Conservation (phyloP, 2,329 filamentous ascomycete species). For the Botryotinia narcissicola region DNA sequence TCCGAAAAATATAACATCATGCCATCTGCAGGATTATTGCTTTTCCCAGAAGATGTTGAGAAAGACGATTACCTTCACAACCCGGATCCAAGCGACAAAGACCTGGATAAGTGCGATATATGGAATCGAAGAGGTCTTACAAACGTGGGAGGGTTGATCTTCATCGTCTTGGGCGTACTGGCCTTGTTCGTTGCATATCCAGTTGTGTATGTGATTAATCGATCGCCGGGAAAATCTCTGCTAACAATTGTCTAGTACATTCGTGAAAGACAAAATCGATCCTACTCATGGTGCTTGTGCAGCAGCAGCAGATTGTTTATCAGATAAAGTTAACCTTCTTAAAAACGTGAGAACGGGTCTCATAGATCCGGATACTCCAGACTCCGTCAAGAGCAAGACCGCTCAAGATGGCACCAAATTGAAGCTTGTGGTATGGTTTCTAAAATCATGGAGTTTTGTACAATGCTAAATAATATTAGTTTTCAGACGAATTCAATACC, state of each 20-base stretch:
- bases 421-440: slow-evolving; percentile 56
- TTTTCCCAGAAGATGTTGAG: slow-evolving; percentile 71
- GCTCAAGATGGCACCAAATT: slow-evolving; percentile 58
- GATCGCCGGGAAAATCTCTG: not conserved
- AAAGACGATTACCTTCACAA: slow-evolving; percentile 73
- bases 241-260: slow-evolving; percentile 49
- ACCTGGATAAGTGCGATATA: slow-evolving; percentile 60
- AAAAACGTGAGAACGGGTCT: slow-evolving; percentile 59
- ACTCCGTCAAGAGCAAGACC: slow-evolving; percentile 54
- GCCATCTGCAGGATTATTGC: slow-evolving; percentile 62
- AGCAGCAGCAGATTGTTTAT: slow-evolving; percentile 42
- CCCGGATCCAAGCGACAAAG: slow-evolving; percentile 62
- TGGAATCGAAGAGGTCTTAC: slow-evolving; percentile 62
- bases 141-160: slow-evolving; percentile 60
- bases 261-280: slow-evolving; percentile 46
- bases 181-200: slow-evolving; percentile 68
- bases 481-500: slow-evolving; percentile 70
- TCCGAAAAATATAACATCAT: slow-evolving; percentile 72
- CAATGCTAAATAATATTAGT: slow-evolving; percentile 41
- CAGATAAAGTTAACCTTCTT: slow-evolving; percentile 45
- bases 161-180: slow-evolving; percentile 60
- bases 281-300: slow-evolving; percentile 35
- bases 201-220: slow-evolving; percentile 55
- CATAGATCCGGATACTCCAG: slow-evolving; percentile 67
- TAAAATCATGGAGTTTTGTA: not conserved